A percentile compares a stretch with the other conserved stretches of the same genome.
These are phyloP conservation scores for Tuber borchii DNA, from an alignment of 495 filamentous ascomycete species.

Conservation along the genomic window DNA sequence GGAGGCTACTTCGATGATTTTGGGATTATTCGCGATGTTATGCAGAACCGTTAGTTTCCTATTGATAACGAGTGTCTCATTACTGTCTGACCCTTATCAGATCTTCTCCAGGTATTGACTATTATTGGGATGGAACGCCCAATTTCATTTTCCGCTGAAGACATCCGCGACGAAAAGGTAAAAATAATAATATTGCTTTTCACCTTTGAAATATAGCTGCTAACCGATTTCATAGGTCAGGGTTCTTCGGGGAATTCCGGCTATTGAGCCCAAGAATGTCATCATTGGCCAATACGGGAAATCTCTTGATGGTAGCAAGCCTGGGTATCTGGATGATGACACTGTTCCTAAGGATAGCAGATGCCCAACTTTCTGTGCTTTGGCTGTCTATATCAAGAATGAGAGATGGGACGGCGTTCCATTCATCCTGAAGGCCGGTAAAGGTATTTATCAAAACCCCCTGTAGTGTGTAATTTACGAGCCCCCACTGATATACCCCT, in stretches of 20 bases:
- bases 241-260: constrained; percentile 84
- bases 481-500: constrained; percentile 10
- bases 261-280: constrained; percentile 98
- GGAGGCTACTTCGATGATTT: constrained; percentile 99
- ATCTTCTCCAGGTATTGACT: constrained; percentile 92
- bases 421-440: constrained; percentile 99
- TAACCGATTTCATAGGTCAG: constrained; percentile 50
- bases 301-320: constrained; percentile 94
- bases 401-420: constrained; percentile 99
- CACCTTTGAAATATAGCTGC: background rate
- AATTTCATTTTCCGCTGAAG: constrained; percentile 95
- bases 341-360: constrained; percentile 95
- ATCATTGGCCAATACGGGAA: constrained; percentile 99
- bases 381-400: constrained; percentile 98
- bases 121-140: constrained; percentile 97
- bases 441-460: constrained; percentile 51
- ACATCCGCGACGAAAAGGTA: constrained; percentile 98
- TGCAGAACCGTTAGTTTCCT: constrained; percentile 64
- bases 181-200: background rate
- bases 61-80: background rate
- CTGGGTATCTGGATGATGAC: constrained; percentile 96
- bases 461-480: background rate
- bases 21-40: constrained; percentile 97
- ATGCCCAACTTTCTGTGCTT: constrained; percentile 95
- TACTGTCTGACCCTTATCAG: constrained; percentile 44